phyloP scores from a whole-genome alignment of 768 basidiomycete species.

The Postia placenta region DNA sequence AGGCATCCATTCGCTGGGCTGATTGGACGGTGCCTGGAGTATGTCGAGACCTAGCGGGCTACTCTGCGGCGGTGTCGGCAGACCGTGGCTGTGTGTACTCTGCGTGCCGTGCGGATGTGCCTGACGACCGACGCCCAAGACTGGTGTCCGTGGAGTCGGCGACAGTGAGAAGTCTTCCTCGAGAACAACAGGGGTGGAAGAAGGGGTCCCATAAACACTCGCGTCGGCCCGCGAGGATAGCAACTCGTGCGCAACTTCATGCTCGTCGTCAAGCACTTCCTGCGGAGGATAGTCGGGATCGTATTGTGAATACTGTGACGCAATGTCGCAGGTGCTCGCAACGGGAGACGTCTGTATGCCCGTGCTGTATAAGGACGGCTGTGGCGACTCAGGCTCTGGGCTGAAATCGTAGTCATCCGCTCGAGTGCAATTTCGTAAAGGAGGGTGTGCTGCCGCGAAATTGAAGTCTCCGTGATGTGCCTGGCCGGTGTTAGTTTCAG shows the following conservation, averaged over 20 bases:
- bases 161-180: neutral
- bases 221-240: neutral
- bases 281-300: too few relatives aligned
- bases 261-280: neutral
- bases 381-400: neutral
- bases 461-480: neutral
- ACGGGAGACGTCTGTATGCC: slow-evolving; percentile 6
- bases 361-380: neutral
- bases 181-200: neutral
- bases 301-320: neutral
- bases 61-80: slow-evolving; percentile 15
- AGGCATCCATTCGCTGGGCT: neutral
- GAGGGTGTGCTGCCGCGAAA: neutral
- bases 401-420: neutral
- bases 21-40: neutral
- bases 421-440: neutral
- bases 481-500: neutral
- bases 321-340: neutral
- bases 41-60: slow-evolving; percentile 6
- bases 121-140: neutral
- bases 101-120: neutral
- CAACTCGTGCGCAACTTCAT: neutral
- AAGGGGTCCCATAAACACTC: neutral
- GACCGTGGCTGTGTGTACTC: neutral
- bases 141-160: neutral